Evolutionary conservation across 169 alveolate species (phyloP).

Genomic region (Neospora caninum): DNA sequence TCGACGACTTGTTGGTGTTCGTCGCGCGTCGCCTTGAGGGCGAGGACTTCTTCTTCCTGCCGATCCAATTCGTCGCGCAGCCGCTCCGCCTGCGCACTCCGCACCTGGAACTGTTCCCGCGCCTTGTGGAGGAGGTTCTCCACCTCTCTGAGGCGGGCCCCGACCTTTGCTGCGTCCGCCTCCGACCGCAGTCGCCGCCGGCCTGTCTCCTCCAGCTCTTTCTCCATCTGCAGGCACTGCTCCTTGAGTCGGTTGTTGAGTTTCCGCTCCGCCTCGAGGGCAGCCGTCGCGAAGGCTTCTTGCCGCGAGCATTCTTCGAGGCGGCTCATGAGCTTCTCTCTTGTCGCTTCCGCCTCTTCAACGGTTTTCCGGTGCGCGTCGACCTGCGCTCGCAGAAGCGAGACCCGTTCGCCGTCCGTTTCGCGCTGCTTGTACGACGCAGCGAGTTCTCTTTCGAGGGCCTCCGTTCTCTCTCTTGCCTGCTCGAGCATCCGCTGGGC

Average conservation of each 20-base stretch:
- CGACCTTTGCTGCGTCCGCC: neutral
- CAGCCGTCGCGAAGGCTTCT: neutral
- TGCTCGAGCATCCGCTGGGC: neutral
- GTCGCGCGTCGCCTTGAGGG: neutral
- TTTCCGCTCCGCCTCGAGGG: neutral
- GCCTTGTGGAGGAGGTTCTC: neutral
- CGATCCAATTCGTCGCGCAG: neutral
- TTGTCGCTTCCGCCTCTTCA: neutral
- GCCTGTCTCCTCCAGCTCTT: neutral
- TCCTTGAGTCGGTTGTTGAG: slow-evolving; percentile 1
- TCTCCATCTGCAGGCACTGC: slow-evolving; percentile 9
- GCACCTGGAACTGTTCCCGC: neutral
- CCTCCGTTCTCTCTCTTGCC: neutral
- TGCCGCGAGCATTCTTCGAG: neutral
- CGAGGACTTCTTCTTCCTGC: neutral
- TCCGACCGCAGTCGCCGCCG: neutral
- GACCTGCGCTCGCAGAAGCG: neutral
- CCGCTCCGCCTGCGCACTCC: neutral
- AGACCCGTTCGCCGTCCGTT: neutral
- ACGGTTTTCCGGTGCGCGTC: neutral
- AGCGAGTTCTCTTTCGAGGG: neutral
- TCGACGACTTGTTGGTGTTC: neutral
- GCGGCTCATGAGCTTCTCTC: neutral
- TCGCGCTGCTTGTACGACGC: neutral
- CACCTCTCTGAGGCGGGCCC: neutral